These are phyloP conservation scores for Tephrocybe sp. DNA, from an alignment of 768 basidiomycete genomes.

Conservation along the genomic window DNA sequence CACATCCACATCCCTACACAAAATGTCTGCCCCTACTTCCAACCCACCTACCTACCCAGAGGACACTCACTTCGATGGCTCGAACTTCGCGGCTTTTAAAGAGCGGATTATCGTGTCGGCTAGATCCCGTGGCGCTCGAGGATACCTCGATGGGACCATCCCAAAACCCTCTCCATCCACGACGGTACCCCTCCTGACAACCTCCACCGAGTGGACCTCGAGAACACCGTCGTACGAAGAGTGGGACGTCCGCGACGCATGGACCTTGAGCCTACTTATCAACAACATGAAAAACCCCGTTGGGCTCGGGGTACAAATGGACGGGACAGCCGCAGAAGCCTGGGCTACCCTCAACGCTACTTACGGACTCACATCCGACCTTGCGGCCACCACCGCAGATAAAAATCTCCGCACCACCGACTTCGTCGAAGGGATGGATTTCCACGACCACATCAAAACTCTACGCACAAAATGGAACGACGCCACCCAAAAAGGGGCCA, in stretches of 20 bases:
- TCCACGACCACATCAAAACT: conserved; percentile 15
- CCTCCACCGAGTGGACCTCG: conserved; percentile 12
- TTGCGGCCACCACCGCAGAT: conserved; percentile 6
- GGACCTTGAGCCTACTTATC: conserved; percentile 14
- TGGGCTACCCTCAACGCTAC: conserved; percentile 17
- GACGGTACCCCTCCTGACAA: too few relatives aligned
- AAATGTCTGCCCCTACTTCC: too few relatives aligned
- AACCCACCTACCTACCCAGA: too few relatives aligned
- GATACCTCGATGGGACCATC: conserved; percentile 23
- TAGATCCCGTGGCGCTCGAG: conserved; percentile 12
- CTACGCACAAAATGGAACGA: conserved; percentile 15
- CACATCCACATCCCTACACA: too few relatives aligned
- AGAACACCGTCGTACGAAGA: conserved; percentile 16
- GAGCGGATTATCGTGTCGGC: conserved; percentile 12
- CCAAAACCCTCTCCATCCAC: too few relatives aligned
- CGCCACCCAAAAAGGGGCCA: conserved; percentile 18
- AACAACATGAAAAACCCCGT: conserved; percentile 23
- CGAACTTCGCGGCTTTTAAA: conserved; percentile 12
- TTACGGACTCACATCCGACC: conserved; percentile 12
- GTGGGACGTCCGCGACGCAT: conserved; percentile 19
- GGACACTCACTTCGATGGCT: too few relatives aligned
- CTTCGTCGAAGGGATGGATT: conserved; percentile 9
- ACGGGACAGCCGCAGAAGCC: conserved; percentile 19
- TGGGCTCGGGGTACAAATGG: conserved; percentile 20
- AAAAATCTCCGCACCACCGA: conserved; percentile 6